Base-by-base conservation (phyloP, 768 basidiomycete species). In the Mycena epipterygia region DNA sequence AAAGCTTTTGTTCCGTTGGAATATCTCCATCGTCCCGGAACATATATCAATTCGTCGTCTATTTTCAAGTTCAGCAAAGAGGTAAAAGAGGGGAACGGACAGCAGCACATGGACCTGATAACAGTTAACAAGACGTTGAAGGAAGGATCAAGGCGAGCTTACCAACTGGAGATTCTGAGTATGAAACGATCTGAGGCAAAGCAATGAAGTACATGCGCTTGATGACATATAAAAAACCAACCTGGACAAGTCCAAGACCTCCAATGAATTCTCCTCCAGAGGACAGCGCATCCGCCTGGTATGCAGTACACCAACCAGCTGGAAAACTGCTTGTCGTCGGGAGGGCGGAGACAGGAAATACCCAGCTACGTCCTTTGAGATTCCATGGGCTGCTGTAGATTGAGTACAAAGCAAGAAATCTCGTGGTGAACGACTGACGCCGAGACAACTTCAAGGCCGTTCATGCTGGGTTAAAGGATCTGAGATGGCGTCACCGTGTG, bases 41-140 rank as follows among this genome's bases (percentile, higher is more conserved):
- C 63, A 44, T 82, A 83, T 0, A 81, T 64, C 49, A 83, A 68
- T 56, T 82, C 82, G 63, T 82, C 77, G 67, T 83, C 81, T 81
- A 29, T 19, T 46, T 13, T 48, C 16, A n/a, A 42, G 14, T 13
- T 53, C 29, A 42, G 30, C n/a, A 19, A 6, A n/a, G 16, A 21
- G 33, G 41, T 14, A 27, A 35, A 39, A 25, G 11, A 13, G 25
- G 33, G 23, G 21, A 21, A 6, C 8, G 25, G 72, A 21, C 13
- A 23, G 25, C 14, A 41, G 29, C 70, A 79, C 79, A 81, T 59
- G 80, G 77, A 56, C 78, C 80, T 79, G 37, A 37, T 21, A 33
- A 32, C 42, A 16, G 35, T 67, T 29, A 35, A 23, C n/a, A n/a
- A n/a, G 16, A 41, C 0, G n/a, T 58, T 27, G 14, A 33, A 46